A percentile compares a stretch with the other conserved stretches of the same genome.
phyloP scores from a whole-genome alignment of 306 rosid species.

The Acmispon strigosus region DNA sequence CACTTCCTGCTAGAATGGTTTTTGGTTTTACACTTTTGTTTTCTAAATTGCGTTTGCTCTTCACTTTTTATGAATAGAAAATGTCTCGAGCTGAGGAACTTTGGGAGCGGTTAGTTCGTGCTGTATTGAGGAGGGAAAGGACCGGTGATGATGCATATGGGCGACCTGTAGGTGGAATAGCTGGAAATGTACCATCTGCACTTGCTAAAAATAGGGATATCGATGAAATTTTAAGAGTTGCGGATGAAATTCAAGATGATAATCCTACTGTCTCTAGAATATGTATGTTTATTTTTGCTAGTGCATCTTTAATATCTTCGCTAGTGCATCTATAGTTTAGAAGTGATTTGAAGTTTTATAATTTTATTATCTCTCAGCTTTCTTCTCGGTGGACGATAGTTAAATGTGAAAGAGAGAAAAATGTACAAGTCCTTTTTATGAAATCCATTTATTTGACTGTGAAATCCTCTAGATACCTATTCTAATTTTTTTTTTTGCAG shows the following conservation, averaged over 20 bases:
- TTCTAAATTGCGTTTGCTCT: not conserved
- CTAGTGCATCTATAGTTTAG: not conserved
- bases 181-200: constrained; percentile 85
- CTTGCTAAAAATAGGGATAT: constrained; percentile 90
- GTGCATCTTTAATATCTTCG: not conserved
- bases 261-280: constrained; percentile 80
- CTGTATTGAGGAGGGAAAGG: constrained; percentile 74
- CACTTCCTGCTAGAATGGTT: not conserved
- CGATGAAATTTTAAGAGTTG: constrained; percentile 90
- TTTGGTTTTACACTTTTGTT: not conserved
- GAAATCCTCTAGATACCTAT: not conserved
- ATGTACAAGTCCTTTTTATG: not conserved
- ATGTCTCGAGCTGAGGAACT: constrained; percentile 80
- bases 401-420: not conserved
- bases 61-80: constrained; percentile 15
- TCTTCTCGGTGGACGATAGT: not conserved
- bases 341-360: not conserved
- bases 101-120: constrained; percentile 90
- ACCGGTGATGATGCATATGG: constrained; percentile 68
- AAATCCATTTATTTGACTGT: not conserved
- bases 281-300: constrained; percentile 34
- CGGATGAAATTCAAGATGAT: constrained; percentile 94
- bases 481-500: constrained; percentile 36
- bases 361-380: not conserved
- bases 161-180: constrained; percentile 62